Percentiles rank a stretch among this genome's conserved stretches.
These are phyloP conservation scores for Austroboletus eburneus DNA, from an alignment of 768 basidiomycete species.

Conservation along the genomic window DNA sequence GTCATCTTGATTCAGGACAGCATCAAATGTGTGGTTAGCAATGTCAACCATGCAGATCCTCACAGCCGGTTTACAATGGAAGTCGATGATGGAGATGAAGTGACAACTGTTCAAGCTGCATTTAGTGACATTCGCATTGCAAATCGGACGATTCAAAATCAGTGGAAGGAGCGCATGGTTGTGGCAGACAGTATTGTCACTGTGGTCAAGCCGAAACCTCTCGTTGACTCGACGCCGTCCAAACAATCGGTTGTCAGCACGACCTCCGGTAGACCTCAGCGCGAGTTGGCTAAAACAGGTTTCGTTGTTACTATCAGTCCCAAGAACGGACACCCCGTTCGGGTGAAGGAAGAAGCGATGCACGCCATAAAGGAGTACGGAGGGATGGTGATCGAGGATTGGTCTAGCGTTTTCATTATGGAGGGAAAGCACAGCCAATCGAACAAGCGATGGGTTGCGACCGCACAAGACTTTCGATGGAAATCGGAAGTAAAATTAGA, in stretches of 20 bases:
- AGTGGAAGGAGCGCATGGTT: constrained; percentile 55
- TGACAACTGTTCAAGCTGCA: constrained; percentile 24
- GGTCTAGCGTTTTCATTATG: constrained; percentile 52
- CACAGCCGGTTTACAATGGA: constrained; percentile 34
- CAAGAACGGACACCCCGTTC: constrained; percentile 32
- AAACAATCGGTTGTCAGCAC: constrained; percentile 39
- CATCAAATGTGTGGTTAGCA: constrained; percentile 27
- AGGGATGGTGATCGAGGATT: constrained; percentile 60
- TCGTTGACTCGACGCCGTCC: constrained; percentile 45
- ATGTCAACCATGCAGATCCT: constrained; percentile 31
- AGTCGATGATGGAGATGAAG: constrained; percentile 35
- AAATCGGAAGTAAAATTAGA: constrained; percentile 35
- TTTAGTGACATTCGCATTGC: constrained; percentile 47
- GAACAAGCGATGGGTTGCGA: constrained; percentile 52
- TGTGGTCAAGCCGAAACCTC: constrained; percentile 33
- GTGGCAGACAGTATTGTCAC: constrained; percentile 40
- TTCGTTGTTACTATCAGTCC: constrained; percentile 55
- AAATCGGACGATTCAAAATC: constrained; percentile 42
- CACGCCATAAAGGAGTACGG: constrained; percentile 45
- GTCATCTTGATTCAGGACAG: constrained; percentile 38
- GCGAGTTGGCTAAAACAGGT: constrained; percentile 46
- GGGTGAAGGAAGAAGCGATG: constrained; percentile 42
- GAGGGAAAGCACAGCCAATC: constrained; percentile 43
- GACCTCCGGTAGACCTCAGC: constrained; percentile 33
- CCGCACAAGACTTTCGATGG: constrained; percentile 43